A percentile compares a stretch with the other conserved stretches of the same genome.
Conservation (phyloP, 345 rosid genomes). For the Crucihimalaya himalaica region DNA sequence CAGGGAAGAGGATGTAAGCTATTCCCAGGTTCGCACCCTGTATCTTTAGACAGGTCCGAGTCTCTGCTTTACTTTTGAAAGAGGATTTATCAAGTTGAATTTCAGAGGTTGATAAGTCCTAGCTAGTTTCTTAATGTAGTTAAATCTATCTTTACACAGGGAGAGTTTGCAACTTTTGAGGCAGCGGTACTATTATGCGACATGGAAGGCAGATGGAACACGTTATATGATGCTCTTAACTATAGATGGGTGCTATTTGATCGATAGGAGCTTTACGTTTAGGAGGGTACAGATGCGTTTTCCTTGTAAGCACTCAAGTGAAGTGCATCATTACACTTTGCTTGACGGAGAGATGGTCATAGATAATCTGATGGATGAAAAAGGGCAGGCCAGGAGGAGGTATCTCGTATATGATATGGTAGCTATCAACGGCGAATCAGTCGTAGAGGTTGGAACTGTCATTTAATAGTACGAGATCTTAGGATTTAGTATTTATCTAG, state of each 20-base stretch:
- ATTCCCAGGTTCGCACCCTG: slow-evolving; percentile 90
- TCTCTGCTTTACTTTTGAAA: slow-evolving; percentile 22
- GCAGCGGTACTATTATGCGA: slow-evolving; percentile 92
- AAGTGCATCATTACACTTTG: slow-evolving; percentile 80
- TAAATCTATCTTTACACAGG: slow-evolving; percentile 54
- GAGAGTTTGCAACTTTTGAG: slow-evolving; percentile 88
- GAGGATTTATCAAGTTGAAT: slow-evolving; percentile 1
- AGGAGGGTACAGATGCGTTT: slow-evolving; percentile 97
- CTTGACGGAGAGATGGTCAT: slow-evolving; percentile 99
- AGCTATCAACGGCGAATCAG: slow-evolving; percentile 67
- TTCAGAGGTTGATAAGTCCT: slow-evolving; percentile 3
- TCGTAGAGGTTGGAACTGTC: slow-evolving; percentile 67
- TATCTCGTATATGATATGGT: slow-evolving; percentile 94
- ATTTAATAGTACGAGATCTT: background rate
- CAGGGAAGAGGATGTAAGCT: slow-evolving; percentile 67
- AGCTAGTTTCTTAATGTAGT: background rate
- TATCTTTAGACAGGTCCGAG: slow-evolving; percentile 72
- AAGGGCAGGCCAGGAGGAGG: slow-evolving; percentile 85
- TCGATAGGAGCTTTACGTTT: slow-evolving; percentile 83
- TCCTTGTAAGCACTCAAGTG: slow-evolving; percentile 61
- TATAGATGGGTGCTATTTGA: slow-evolving; percentile 85
- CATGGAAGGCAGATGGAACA: slow-evolving; percentile 99
- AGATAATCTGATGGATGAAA: slow-evolving; percentile 67
- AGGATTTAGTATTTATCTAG: slow-evolving; percentile 8
- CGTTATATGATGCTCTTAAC: slow-evolving; percentile 96